Conservation (phyloP, 257 asterid species). For the Solanum megistacrolobum region DNA sequence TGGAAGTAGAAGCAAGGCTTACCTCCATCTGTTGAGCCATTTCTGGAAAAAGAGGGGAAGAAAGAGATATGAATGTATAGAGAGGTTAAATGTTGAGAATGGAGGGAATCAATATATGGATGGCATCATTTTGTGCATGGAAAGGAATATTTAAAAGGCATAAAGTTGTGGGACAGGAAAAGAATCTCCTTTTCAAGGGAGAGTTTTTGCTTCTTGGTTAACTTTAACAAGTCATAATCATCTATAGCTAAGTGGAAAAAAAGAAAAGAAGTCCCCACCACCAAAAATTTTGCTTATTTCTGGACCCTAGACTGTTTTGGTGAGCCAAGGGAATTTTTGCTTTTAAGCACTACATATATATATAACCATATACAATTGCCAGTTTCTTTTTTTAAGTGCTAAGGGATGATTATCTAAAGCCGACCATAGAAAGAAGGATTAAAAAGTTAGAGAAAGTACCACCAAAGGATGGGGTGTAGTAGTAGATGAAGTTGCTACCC, state of each 20-base stretch:
- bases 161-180: constrained; percentile 68
- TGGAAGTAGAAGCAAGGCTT: background rate
- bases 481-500: background rate
- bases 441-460: background rate
- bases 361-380: constrained; percentile 1
- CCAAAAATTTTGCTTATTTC: background rate
- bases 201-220: background rate
- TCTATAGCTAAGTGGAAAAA: background rate
- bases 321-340: constrained; percentile 16
- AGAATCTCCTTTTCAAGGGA: constrained; percentile 39
- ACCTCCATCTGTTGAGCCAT: constrained; percentile 54
- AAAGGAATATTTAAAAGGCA: constrained; percentile 62
- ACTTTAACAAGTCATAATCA: constrained; percentile 2
- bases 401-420: constrained; percentile 4
- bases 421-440: background rate
- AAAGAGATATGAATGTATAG: constrained; percentile 10
- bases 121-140: constrained; percentile 40
- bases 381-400: background rate
- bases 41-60: background rate
- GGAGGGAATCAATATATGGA: constrained; percentile 55
- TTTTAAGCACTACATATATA: constrained; percentile 10
- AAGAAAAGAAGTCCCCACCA: background rate
- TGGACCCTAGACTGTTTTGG: constrained; percentile 22
- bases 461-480: background rate
- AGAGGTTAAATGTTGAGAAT: constrained; percentile 4